Evolutionary conservation across 805 yeast genomes (phyloP), one percentile per base, ranked within the genome.

Genomic region (Nakazawaea ernobii): DNA sequence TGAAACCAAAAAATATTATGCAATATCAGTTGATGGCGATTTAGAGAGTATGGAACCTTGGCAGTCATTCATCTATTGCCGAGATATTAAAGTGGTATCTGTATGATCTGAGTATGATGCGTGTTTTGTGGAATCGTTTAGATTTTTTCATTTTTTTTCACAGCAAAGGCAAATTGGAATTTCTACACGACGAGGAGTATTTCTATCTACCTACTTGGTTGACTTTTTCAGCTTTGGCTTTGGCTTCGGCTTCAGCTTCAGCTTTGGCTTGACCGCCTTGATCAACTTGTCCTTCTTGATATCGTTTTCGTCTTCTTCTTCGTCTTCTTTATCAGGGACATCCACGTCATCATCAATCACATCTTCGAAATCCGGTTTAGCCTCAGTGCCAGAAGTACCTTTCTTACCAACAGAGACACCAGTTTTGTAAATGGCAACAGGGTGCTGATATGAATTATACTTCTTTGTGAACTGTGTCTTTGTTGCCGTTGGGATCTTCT

Each of bases 391-490:
- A 15, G 48, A 50, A 5, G 66, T 63, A 4, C 63, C 65, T 32
- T 65, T 63, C 48, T 65, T 68, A 3, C 73, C 68, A 6, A 82
- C 76, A 8, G 84, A 74, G 40, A 75, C 74, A 11, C 90, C 92
- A 0, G 90, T 80, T 59, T 77, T 79, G 71, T 82, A 82, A 54
- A 86, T 88, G 2, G 95, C 89, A 1, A 84, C 80, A 1, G 98
- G 98, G 66, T 94, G 99, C 8, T 79, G 68, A 48, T 62, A 66
- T 8, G 79, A 62, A 60, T 94, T 94, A 64, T 94, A 94, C 53
- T 75, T 80, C 54, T 96, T 74, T 0, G 99, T 94, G 64, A 94
- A 89, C 7, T 87, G 86, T 6, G 92, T 70, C 62, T 94, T 95
- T 13, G 80, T 80, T n/a, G 82, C 73, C 1, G 96, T 77, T 8